Conservation (phyloP, 75 land plant genomes). For the Chamaecyparis obtusa region DNA sequence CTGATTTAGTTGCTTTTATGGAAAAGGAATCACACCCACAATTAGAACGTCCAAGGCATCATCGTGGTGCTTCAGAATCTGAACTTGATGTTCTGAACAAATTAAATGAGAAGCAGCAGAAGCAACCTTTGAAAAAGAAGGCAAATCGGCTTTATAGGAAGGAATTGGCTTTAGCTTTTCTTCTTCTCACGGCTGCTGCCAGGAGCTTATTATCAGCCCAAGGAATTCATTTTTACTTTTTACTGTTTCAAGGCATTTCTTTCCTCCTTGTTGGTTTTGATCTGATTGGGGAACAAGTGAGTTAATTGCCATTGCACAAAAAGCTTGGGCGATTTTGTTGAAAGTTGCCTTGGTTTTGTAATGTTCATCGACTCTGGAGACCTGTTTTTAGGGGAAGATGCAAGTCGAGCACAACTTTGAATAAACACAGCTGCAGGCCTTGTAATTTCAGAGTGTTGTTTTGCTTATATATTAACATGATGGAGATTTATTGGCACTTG, state of each 20-base stretch:
- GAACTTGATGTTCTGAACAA: slow-evolving; percentile 33
- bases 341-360: slow-evolving; percentile 7
- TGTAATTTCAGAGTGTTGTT: background rate
- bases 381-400: slow-evolving; percentile 7
- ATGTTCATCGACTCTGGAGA: slow-evolving; percentile 7
- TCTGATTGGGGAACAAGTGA: slow-evolving; percentile 57
- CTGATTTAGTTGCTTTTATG: slow-evolving; percentile 40
- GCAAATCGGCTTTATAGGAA: slow-evolving; percentile 48
- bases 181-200: slow-evolving; percentile 50
- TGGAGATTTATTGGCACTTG: slow-evolving; percentile 7
- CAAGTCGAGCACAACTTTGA: slow-evolving; percentile 8
- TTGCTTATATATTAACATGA: slow-evolving; percentile 3
- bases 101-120: background rate
- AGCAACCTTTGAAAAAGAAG: slow-evolving; percentile 25
- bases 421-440: slow-evolving; percentile 6
- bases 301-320: slow-evolving; percentile 13
- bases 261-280: slow-evolving; percentile 63
- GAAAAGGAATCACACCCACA: slow-evolving; percentile 17
- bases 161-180: slow-evolving; percentile 47
- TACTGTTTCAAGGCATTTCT: slow-evolving; percentile 59
- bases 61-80: slow-evolving; percentile 33
- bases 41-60: slow-evolving; percentile 7
- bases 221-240: slow-evolving; percentile 63
- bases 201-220: slow-evolving; percentile 59
- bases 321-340: background rate